Evolutionary conservation across 495 filamentous ascomycete genomes (phyloP).

Genomic region (Evernia prunastri): DNA sequence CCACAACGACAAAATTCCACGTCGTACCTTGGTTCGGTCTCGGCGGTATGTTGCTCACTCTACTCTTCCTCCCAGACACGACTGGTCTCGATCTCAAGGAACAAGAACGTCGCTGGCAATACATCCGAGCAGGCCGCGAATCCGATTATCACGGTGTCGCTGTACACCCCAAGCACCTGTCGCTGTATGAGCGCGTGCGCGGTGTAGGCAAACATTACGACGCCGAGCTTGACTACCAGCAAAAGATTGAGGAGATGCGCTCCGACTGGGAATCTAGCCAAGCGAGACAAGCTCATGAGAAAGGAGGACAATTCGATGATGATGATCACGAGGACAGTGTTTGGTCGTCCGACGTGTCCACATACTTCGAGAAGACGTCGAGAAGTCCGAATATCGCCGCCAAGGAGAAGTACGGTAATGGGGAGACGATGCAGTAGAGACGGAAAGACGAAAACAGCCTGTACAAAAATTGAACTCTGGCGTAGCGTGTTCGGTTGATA

Average conservation of each 20-base stretch:
- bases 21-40: slow-evolving; percentile 91
- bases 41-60: slow-evolving; percentile 68
- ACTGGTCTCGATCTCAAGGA: slow-evolving; percentile 91
- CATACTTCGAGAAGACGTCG: slow-evolving; percentile 37
- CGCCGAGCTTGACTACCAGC: slow-evolving; percentile 66
- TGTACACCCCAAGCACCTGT: slow-evolving; percentile 78
- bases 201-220: slow-evolving; percentile 72
- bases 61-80: slow-evolving; percentile 80
- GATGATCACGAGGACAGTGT: slow-evolving; percentile 32
- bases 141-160: slow-evolving; percentile 83
- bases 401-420: slow-evolving; percentile 23
- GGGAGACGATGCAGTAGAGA: neutral
- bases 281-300: slow-evolving; percentile 43
- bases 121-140: slow-evolving; percentile 65
- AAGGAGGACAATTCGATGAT: slow-evolving; percentile 31
- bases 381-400: slow-evolving; percentile 20
- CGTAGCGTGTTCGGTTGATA: slow-evolving; percentile 8
- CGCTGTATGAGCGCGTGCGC: slow-evolving; percentile 66
- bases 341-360: slow-evolving; percentile 35
- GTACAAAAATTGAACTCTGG: slow-evolving; percentile 10
- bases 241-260: slow-evolving; percentile 75
- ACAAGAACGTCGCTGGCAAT: slow-evolving; percentile 82
- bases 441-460: neutral
- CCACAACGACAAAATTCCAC: slow-evolving; percentile 66
- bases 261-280: slow-evolving; percentile 56